Percentiles rank a stretch among this genome's conserved stretches.
These are phyloP conservation scores for Leptodontidium sp. DNA, from an alignment of 2,329 filamentous ascomycete genomes.

Conservation along the genomic window DNA sequence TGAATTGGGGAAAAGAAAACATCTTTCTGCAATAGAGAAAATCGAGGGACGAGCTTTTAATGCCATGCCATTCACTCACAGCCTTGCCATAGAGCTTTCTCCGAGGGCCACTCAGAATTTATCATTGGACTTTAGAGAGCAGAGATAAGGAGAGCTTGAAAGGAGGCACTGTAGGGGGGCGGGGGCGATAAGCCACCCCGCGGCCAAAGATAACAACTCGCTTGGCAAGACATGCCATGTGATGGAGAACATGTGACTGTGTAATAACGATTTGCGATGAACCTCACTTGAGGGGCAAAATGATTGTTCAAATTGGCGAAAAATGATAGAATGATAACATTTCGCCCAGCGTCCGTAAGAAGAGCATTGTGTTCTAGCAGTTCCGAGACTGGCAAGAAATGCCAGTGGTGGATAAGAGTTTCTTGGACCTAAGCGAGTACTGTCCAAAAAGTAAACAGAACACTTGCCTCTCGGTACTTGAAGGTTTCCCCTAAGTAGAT, in stretches of 20 bases:
- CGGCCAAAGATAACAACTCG: background rate
- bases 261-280: background rate
- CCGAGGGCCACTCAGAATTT: conserved; percentile 10
- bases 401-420: background rate
- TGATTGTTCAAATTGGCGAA: background rate
- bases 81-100: background rate
- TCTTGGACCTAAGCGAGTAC: background rate
- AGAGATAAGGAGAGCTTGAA: conserved; percentile 9
- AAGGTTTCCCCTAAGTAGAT: background rate
- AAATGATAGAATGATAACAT: background rate
- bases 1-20: background rate
- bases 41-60: background rate
- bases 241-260: background rate
- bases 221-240: background rate
- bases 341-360: too few species aligned
- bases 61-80: background rate
- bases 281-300: background rate
- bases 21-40: background rate
- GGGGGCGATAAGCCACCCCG: background rate
- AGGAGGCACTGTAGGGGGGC: background rate
- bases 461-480: background rate
- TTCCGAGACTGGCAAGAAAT: background rate
- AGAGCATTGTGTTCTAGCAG: too few species aligned
- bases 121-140: background rate
- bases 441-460: background rate